phyloP scores from a whole-genome alignment of 2,329 filamentous ascomycete genomes.

The Madurella fahalii region DNA sequence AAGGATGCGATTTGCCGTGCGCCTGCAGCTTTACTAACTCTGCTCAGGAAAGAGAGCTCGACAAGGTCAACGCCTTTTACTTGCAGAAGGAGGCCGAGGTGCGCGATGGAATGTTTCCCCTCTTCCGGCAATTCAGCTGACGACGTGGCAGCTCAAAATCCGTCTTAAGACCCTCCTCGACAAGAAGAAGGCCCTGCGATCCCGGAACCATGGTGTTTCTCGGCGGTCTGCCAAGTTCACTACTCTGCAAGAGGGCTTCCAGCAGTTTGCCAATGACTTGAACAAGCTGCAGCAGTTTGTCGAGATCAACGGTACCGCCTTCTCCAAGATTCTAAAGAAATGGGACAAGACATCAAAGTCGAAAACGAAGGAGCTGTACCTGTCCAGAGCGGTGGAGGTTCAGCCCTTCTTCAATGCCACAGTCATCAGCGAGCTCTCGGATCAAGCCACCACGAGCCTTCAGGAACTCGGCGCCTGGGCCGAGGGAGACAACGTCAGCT shows the following conservation, averaged over 20 bases:
- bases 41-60: slow-evolving; percentile 83
- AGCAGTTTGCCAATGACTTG: slow-evolving; percentile 92
- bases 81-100: slow-evolving; percentile 97
- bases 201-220: slow-evolving; percentile 69
- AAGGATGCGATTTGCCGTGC: slow-evolving; percentile 33
- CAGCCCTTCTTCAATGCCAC: slow-evolving; percentile 98
- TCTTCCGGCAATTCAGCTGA: slow-evolving; percentile 10
- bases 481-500: slow-evolving; percentile 89
- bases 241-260: slow-evolving; percentile 91
- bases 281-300: slow-evolving; percentile 99
- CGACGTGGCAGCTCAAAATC: slow-evolving; percentile 69
- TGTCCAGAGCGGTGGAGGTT: slow-evolving; percentile 92
- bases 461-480: slow-evolving; percentile 96
- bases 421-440: slow-evolving; percentile 92
- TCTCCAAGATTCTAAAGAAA: slow-evolving; percentile 98
- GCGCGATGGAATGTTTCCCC: slow-evolving; percentile 33
- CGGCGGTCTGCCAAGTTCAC: slow-evolving; percentile 91
- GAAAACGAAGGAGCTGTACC: slow-evolving; percentile 94
- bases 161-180: slow-evolving; percentile 88
- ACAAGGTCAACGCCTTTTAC: slow-evolving; percentile 98
- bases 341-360: slow-evolving; percentile 99
- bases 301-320: slow-evolving; percentile 94
- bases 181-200: slow-evolving; percentile 89
- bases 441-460: slow-evolving; percentile 93
- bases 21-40: slow-evolving; percentile 36